A percentile compares a stretch with the other conserved stretches of the same genome.
phyloP scores from a whole-genome alignment of 345 rosid genomes.

The Boechera retrofracta region DNA sequence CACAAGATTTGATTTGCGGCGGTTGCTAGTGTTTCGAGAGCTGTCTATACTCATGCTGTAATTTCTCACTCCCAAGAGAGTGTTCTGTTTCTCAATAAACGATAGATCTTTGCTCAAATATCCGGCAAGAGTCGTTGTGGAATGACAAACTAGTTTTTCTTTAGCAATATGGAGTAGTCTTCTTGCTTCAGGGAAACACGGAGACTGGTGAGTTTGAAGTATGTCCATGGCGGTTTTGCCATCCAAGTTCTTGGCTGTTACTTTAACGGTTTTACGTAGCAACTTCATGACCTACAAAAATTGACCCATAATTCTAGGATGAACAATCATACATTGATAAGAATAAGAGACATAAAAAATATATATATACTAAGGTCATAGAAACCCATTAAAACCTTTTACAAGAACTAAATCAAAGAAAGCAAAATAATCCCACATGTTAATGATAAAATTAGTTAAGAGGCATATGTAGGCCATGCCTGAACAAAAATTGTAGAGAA shows the following conservation, averaged over 20 bases:
- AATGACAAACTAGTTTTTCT: constrained; percentile 12
- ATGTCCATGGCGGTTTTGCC: constrained; percentile 45
- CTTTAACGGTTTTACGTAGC: constrained; percentile 23
- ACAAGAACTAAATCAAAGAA: too few species aligned
- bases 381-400: too few species aligned
- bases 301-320: not conserved
- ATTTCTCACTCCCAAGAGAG: constrained; percentile 15
- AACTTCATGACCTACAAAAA: constrained; percentile 36
- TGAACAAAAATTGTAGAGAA: too few species aligned
- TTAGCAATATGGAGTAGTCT: constrained; percentile 17
- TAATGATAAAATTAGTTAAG: too few species aligned
- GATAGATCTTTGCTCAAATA: constrained; percentile 13
- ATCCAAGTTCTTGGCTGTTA: constrained; percentile 38
- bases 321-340: too few species aligned
- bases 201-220: constrained; percentile 1
- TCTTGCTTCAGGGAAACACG: not conserved
- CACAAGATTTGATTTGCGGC: constrained; percentile 22
- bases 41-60: not conserved
- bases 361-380: too few species aligned
- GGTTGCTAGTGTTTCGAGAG: not conserved
- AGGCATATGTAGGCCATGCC: too few species aligned
- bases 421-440: too few species aligned
- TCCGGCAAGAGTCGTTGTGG: not conserved
- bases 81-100: constrained; percentile 22
- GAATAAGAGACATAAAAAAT: too few species aligned